Percentiles rank a stretch among this genome's conserved stretches.
Conservation (phyloP, 2,329 filamentous ascomycete genomes). For the Elsinoe perseae region DNA sequence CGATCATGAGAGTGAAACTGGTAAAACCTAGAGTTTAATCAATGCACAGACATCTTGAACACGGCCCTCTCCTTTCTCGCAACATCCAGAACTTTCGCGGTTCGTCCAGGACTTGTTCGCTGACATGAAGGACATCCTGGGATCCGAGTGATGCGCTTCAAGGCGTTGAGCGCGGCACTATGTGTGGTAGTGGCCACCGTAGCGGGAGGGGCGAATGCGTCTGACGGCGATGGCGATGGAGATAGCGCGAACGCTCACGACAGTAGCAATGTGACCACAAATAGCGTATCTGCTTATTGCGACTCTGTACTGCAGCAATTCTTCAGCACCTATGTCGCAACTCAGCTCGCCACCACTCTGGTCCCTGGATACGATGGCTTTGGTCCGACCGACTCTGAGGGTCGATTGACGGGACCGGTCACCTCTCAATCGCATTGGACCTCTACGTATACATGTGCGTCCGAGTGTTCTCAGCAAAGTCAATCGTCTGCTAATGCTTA, state of each 20-base stretch:
- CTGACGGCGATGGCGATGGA: not conserved
- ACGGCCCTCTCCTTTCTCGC: not conserved
- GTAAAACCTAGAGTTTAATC: not conserved
- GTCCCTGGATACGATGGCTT: constrained; percentile 19
- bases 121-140: not conserved
- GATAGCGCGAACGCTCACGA: not conserved
- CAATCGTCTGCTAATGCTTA: not conserved
- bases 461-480: not conserved
- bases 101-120: not conserved
- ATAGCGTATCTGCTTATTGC: not conserved
- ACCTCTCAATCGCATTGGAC: constrained; percentile 18
- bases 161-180: not conserved
- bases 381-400: constrained; percentile 17
- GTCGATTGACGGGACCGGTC: constrained; percentile 16
- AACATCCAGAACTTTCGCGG: not conserved
- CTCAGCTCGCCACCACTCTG: constrained; percentile 16
- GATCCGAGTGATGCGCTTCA: not conserved
- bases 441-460: constrained; percentile 16
- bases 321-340: constrained; percentile 9
- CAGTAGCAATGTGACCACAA: not conserved
- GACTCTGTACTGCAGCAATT: constrained; percentile 1
- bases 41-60: not conserved
- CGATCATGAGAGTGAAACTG: not conserved
- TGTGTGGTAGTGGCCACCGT: not conserved
- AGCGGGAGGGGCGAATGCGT: not conserved